Evolutionary conservation across 2,329 filamentous ascomycete genomes (phyloP), one percentile per base, ranked within the genome.

Genomic region (Talaromyces piceae): DNA sequence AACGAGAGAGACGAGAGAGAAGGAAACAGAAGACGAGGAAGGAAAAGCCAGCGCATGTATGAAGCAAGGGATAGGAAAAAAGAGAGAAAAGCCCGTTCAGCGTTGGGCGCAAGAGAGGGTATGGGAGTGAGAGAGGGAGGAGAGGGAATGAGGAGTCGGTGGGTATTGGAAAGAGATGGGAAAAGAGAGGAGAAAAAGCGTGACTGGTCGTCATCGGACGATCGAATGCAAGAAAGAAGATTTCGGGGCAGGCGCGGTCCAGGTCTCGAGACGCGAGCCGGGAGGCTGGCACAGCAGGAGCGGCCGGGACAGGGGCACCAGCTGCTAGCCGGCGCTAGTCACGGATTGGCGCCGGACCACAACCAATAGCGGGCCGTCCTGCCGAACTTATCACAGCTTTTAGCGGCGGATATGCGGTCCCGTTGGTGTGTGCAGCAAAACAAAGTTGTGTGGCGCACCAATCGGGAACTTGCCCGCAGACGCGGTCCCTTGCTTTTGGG

Each of bases 401-500:
- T n/a, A n/a, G n/a, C n/a, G n/a, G n/a, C n/a, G n/a, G n/a, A n/a
- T n/a, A n/a, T n/a, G n/a, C n/a, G n/a, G n/a, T n/a, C n/a, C n/a
- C n/a, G n/a, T n/a, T n/a, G n/a, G n/a, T n/a, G n/a, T n/a, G n/a
- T n/a, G n/a, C n/a, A n/a, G n/a, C n/a, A n/a, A n/a, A 37, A 37
- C 33, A 37, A 18, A 37, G 33, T 20, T 37, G 33, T 18, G 33
- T 18, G 18, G 31, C 31, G 31, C 31, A 18, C 52, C 52, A 54
- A 54, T 54, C 52, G 52, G 52, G 44, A 45, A 18, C 9, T 3
- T 51, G 49, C 52, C 52, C 52, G 45, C 49, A 41, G 26, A 16
- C 18, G 18, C 23, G 23, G 28, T 45, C 44, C 52, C 52, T 51
- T 54, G 49, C 49, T 26, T 49, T n/a, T 53, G 46, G 49, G 25